Evolutionary conservation across 2,329 filamentous ascomycete species (phyloP).

Genomic region (Hymenoscyphus repandus): DNA sequence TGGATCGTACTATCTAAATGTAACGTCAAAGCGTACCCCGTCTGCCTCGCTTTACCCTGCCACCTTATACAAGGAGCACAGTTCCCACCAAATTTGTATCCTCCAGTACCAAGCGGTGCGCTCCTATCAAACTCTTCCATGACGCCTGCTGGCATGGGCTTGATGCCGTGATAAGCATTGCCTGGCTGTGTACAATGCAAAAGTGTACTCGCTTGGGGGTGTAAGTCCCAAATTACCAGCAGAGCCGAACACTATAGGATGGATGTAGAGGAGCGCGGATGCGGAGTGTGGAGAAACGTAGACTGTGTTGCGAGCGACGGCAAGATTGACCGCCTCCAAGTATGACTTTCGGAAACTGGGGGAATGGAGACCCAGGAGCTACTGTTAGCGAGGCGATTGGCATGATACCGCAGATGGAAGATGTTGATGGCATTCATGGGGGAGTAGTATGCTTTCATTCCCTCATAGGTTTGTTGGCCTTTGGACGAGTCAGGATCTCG

Average conservation of each 20-base stretch:
- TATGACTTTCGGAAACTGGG: neutral
- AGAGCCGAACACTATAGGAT: neutral
- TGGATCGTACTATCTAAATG: neutral
- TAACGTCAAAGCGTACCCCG: neutral
- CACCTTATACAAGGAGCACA: neutral
- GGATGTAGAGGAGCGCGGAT: neutral
- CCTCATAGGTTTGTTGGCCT: no score
- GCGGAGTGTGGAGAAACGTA: neutral
- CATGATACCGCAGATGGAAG: neutral
- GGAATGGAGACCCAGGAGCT: neutral
- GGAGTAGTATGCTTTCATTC: no score
- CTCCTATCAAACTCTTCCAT: neutral
- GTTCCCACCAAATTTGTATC: neutral
- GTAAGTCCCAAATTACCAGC: neutral
- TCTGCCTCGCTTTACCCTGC: neutral
- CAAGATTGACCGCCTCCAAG: neutral
- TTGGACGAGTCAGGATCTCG: no score
- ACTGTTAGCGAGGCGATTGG: neutral
- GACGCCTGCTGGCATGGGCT: neutral
- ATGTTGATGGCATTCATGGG: conserved; percentile 7
- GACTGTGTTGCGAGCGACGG: neutral
- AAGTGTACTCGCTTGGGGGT: neutral
- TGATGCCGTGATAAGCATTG: neutral
- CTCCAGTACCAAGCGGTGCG: neutral
- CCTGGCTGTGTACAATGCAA: neutral